Evolutionary conservation across 2,329 filamentous ascomycete species (phyloP), one percentile per base, ranked within the genome.

Genomic region (Calonectria pauciramosa): DNA sequence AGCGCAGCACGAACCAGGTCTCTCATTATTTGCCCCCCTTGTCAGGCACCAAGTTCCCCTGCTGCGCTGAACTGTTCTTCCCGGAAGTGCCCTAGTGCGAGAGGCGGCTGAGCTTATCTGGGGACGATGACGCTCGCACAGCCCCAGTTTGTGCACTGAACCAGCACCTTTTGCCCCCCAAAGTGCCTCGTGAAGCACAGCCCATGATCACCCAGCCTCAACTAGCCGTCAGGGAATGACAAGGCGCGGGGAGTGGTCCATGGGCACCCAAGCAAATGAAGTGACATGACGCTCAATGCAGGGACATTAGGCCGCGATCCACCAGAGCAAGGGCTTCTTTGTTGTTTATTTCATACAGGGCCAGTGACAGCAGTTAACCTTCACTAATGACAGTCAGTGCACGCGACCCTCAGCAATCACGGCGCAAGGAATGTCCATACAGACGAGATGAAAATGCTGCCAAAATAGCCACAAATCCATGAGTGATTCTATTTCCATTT

Each of bases 151-250:
- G 23, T 3, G 16, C 14, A 16, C 56, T 18, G n/a, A 63, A 63
- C 36, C 20, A 63, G 56, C 13, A 26, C 26, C 34, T 63, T 63
- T 63, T 26, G 52, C 56, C 56, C 20, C 56, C 56, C 56, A 41
- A 26, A 63, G 34, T 63, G 56, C 56, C 56, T 63, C 36, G 56
- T 63, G 56, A 63, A 63, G 56, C 56, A 63, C 34, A 26, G 34
- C 36, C 56, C 56, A 28, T 63, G 5, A 41, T 41, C 56, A 47
- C 56, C 56, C 56, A 63, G 56, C 56, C 56, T 63, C 56, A 41
- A 34, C 23, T 63, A 20, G 56, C 56, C 18, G 36, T 28, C 56
- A 63, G 56, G 56, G 56, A 63, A 41, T 41, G 38, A 63, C 36
- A 36, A 28, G 56, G 34, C 23, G 20, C 18, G 13, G 34, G 20